Evolutionary conservation across 129 eudicot species (phyloP).

Genomic region (Chrysanthemum seticuspe): DNA sequence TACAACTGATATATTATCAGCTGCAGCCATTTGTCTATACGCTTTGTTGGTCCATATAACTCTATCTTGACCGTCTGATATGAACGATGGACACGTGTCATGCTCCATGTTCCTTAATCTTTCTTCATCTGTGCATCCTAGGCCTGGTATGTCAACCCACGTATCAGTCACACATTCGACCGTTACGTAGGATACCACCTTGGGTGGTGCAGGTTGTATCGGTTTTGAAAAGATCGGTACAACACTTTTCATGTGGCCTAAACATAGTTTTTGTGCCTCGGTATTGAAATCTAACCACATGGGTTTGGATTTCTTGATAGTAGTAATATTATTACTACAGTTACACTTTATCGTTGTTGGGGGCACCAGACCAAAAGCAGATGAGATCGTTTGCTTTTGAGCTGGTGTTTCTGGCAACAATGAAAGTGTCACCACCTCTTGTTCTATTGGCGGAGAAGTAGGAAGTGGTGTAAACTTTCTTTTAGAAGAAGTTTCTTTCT

Average conservation of each 20-base stretch:
- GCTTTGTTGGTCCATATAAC: constrained; percentile 77
- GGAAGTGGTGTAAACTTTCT: neutral
- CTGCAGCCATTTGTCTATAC: constrained; percentile 47
- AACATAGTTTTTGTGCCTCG: constrained; percentile 5
- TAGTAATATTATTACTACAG: neutral
- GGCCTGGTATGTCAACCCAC: constrained; percentile 44
- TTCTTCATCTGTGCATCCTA: constrained; percentile 56
- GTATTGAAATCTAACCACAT: constrained; percentile 51
- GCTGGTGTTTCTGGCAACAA: constrained; percentile 75
- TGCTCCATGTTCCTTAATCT: constrained; percentile 45
- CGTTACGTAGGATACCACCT: constrained; percentile 53
- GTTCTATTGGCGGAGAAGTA: too few species aligned
- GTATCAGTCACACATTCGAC: constrained; percentile 77
- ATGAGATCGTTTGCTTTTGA: constrained; percentile 22
- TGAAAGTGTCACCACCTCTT: constrained; percentile 48
- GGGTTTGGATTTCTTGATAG: constrained; percentile 4
- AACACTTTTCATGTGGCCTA: constrained; percentile 11
- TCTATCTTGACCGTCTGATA: constrained; percentile 56
- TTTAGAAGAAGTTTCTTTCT: neutral
- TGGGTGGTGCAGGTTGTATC: neutral
- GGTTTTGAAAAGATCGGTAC: constrained; percentile 1
- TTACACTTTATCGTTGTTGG: neutral
- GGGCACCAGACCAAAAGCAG: constrained; percentile 25
- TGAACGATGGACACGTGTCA: constrained; percentile 90
- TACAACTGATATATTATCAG: constrained; percentile 38